Conservation (phyloP, 148 eudicot species). For the Vaccinium myrtillus region DNA sequence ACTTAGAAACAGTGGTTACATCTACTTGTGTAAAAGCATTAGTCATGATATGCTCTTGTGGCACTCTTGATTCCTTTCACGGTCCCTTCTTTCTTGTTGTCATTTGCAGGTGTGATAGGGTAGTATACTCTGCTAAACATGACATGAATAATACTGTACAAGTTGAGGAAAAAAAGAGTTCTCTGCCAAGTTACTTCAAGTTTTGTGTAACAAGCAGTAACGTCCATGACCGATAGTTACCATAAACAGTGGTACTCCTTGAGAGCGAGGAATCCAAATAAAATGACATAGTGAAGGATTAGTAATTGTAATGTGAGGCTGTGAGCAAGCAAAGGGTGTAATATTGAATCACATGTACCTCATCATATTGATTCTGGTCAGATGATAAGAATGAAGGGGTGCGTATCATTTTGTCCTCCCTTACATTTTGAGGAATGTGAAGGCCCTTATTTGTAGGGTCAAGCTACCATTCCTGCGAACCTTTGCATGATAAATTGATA, state of each 20-base stretch:
- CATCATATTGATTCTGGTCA: not conserved
- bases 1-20: too few species aligned
- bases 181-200: not conserved
- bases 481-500: not conserved
- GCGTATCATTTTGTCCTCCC: not conserved
- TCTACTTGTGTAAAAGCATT: too few species aligned
- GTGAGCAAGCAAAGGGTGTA: not conserved
- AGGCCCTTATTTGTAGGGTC: not conserved
- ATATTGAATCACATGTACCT: not conserved
- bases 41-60: not conserved
- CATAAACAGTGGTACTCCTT: not conserved
- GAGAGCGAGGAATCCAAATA: not conserved
- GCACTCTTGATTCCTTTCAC: not conserved
- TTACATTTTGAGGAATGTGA: not conserved
- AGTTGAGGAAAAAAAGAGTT: not conserved
- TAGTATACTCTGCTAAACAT: not conserved
- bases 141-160: not conserved
- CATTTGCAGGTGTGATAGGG: not conserved
- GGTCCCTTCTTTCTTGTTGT: not conserved
- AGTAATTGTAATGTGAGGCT: not conserved
- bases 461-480: not conserved
- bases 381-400: not conserved
- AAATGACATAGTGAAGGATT: not conserved
- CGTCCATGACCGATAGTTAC: not conserved
- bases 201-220: not conserved